Conservation (phyloP, 352 stramenopile genomes). For the Globisporangium yorkense region DNA sequence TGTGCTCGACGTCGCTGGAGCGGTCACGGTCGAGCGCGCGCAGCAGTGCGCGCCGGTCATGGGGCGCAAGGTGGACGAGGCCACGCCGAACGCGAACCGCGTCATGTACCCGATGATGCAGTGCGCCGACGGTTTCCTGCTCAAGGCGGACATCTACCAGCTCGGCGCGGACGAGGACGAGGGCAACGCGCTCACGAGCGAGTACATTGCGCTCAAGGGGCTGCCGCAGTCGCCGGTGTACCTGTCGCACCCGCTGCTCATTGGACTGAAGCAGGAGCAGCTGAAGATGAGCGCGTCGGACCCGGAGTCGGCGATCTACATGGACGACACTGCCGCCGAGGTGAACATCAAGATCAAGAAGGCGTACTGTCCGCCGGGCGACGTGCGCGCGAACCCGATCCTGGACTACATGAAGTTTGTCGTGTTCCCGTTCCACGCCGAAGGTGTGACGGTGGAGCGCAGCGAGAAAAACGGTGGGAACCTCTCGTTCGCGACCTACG, state of each 20-base stretch:
- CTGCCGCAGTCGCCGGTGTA: constrained; percentile 83
- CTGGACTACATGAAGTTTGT: constrained; percentile 97
- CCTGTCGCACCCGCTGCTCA: constrained; percentile 96
- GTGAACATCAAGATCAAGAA: constrained; percentile 99
- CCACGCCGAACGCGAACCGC: constrained; percentile 88
- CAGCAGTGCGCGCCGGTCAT: constrained; percentile 99
- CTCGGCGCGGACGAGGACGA: constrained; percentile 97
- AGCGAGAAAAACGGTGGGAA: constrained; percentile 84
- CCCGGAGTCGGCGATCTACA: constrained; percentile 97
- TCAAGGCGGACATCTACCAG: constrained; percentile 99
- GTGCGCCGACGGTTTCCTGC: constrained; percentile 98
- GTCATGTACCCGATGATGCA: constrained; percentile 98
- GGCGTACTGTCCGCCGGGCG: constrained; percentile 93
- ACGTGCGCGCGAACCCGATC: constrained; percentile 91
- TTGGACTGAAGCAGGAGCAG: constrained; percentile 97
- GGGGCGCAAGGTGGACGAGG: constrained; percentile 86
- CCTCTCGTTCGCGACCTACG: constrained; percentile 87
- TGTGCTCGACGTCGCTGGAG: constrained; percentile 88
- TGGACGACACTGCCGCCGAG: constrained; percentile 94
- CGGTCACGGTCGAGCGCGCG: constrained; percentile 90
- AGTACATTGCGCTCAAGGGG: constrained; percentile 94
- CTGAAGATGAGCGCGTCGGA: constrained; percentile 99
- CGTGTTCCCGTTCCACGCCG: constrained; percentile 84
- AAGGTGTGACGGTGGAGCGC: constrained; percentile 69
- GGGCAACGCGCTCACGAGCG: constrained; percentile 92